Base-by-base conservation (phyloP, 768 basidiomycete species). In the Podaxis mareebaensis region DNA sequence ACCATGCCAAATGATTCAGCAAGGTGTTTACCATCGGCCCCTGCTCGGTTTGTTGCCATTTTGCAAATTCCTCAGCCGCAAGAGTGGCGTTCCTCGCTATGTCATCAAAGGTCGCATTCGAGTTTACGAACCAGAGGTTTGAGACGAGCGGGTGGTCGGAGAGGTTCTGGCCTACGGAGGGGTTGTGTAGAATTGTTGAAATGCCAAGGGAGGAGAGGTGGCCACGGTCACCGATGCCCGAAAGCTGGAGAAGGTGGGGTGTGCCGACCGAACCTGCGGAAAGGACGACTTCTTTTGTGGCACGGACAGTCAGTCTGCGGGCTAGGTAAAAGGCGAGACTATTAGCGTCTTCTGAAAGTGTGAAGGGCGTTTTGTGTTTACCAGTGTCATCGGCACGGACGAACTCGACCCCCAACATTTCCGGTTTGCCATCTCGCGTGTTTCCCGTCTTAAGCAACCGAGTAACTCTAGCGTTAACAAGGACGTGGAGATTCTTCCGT, bases 401-500 rank as follows among this genome's bases (percentile, higher is more conserved):
- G 24, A 64, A 39, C 40, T 64, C 63, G 20, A 64, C 49, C 1
- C 36, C 53, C 7, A 72, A 66, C 17, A 76, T 67, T 20, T 71
- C 69, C 2, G 75, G 74, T 2, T 72, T 73, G 1, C 68, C 71
- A 36, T 75, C 60, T 3, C 67, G 58, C n/a, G 75, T 74, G 3
- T 71, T 69, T 1, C 73, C 74, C 6, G 70, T 68, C n/a, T 64
- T 48, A 5, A 73, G 24, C 2, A 72, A 44, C 1, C 69, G 67
- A 7, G 71, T 71, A 3, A 70, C 73, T n/a, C 67, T 64, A 33
- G 69, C 65, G 44, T 69, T 61, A n/a, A 70, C 61, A 7, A 78
- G 55, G 28, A 78, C 69, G 39, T 74, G 58, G 4, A 77, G 65
- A 56, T 77, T 78, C 6, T 67, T 57, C 1, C 76, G 71, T 2